Conservation (phyloP, 768 basidiomycete genomes). For the Gloeophyllum trabeum region DNA sequence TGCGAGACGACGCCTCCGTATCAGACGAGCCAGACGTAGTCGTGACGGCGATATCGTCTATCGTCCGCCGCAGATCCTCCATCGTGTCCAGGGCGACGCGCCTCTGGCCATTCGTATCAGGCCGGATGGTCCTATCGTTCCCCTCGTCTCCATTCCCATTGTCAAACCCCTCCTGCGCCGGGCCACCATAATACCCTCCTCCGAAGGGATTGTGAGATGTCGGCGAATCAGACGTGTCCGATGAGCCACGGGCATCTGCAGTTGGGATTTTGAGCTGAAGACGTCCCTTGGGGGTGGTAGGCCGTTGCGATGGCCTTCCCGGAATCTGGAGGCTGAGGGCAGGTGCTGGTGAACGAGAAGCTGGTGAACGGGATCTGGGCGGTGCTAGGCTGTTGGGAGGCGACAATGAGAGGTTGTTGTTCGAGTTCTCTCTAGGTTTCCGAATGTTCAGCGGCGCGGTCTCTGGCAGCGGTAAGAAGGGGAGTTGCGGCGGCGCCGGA, state of each 20-base stretch:
- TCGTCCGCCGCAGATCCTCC: slow-evolving; percentile 12
- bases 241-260: neutral
- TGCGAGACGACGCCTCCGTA: neutral
- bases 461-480: slow-evolving; percentile 2
- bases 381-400: neutral
- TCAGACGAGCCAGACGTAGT: neutral
- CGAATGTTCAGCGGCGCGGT: slow-evolving; percentile 10
- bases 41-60: slow-evolving; percentile 10
- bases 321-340: slow-evolving; percentile 15
- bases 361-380: neutral
- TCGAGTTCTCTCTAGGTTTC: neutral
- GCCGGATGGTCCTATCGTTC: slow-evolving; percentile 31
- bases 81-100: slow-evolving; percentile 9
- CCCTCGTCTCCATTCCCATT: slow-evolving; percentile 19
- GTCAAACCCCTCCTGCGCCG: slow-evolving; percentile 8
- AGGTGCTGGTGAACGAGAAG: slow-evolving; percentile 14
- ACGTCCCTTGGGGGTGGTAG: slow-evolving; percentile 1
- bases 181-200: slow-evolving; percentile 16
- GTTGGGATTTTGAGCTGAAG: neutral
- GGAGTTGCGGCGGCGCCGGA: slow-evolving; percentile 17
- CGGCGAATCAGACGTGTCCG: neutral
- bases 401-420: neutral
- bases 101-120: slow-evolving; percentile 11
- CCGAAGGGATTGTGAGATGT: slow-evolving; percentile 9
- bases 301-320: slow-evolving; percentile 6